phyloP scores from a whole-genome alignment of 2,329 filamentous ascomycete species.

The Cladosporium cucumerinum region DNA sequence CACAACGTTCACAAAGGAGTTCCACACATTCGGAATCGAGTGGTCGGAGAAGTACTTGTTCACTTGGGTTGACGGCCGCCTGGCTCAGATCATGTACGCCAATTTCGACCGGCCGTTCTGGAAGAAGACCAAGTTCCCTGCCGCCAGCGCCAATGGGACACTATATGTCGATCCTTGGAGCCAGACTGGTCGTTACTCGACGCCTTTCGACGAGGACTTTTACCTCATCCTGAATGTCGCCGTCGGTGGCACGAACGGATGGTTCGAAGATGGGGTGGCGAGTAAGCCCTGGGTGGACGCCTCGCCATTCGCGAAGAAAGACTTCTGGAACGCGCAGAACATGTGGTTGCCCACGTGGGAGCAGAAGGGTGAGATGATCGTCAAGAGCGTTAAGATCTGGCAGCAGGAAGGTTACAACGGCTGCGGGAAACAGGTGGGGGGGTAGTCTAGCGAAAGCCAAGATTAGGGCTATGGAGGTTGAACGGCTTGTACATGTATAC shows the following conservation, averaged over 20 bases:
- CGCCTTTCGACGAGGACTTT: slow-evolving; percentile 43
- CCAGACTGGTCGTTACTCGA: slow-evolving; percentile 35
- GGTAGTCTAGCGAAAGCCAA: not conserved
- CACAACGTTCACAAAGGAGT: slow-evolving; percentile 65
- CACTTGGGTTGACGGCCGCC: slow-evolving; percentile 76
- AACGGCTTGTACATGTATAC: not conserved
- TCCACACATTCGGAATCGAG: slow-evolving; percentile 77
- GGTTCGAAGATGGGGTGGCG: slow-evolving; percentile 70
- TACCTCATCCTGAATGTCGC: slow-evolving; percentile 42
- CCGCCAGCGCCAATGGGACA: slow-evolving; percentile 35
- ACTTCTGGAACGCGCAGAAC: slow-evolving; percentile 65
- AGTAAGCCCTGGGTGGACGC: slow-evolving; percentile 77
- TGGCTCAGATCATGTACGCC: slow-evolving; percentile 76
- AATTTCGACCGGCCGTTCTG: slow-evolving; percentile 45
- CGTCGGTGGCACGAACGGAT: slow-evolving; percentile 53
- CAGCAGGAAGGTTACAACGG: slow-evolving; percentile 49
- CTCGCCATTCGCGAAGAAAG: slow-evolving; percentile 62
- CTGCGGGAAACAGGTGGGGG: slow-evolving; percentile 31
- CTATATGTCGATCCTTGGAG: slow-evolving; percentile 38
- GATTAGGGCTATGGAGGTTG: not conserved
- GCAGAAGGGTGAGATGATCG: slow-evolving; percentile 38
- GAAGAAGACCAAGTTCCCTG: slow-evolving; percentile 38
- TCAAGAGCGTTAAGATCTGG: slow-evolving; percentile 46
- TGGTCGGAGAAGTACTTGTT: slow-evolving; percentile 88
- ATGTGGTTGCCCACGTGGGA: slow-evolving; percentile 39